phyloP scores from a whole-genome alignment of 352 stramenopile genomes.

The Pythium chondricola region DNA sequence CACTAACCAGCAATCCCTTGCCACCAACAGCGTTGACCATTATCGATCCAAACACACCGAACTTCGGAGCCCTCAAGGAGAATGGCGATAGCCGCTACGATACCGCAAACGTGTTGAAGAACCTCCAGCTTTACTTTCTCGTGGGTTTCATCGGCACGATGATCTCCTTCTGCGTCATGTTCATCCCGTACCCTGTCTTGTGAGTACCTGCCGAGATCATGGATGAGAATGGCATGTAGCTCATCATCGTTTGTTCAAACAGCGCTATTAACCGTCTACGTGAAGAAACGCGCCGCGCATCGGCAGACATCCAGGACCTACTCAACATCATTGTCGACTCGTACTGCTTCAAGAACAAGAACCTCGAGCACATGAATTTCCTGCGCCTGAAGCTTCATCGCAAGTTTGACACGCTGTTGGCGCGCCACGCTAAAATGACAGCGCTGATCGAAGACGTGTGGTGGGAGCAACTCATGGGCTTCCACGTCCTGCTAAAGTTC shows the following conservation, averaged over 20 bases:
- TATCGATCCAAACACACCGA: slow-evolving; percentile 57
- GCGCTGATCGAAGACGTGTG: slow-evolving; percentile 61
- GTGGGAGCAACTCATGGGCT: slow-evolving; percentile 77
- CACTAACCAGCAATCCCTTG: slow-evolving; percentile 2
- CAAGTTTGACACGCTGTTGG: slow-evolving; percentile 54
- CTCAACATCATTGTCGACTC: slow-evolving; percentile 80
- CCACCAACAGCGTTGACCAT: slow-evolving; percentile 51
- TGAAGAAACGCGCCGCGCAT: slow-evolving; percentile 36
- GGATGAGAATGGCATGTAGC: not conserved
- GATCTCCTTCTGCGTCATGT: slow-evolving; percentile 68
- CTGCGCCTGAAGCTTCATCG: slow-evolving; percentile 60
- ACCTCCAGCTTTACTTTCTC: slow-evolving; percentile 72
- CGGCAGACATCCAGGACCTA: slow-evolving; percentile 58
- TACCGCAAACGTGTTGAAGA: slow-evolving; percentile 62
- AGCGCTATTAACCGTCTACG: slow-evolving; percentile 55
- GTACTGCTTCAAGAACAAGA: slow-evolving; percentile 87
- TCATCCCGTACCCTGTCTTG: slow-evolving; percentile 75
- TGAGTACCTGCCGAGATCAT: slow-evolving; percentile 23
- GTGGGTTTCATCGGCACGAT: slow-evolving; percentile 63
- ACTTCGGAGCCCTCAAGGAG: slow-evolving; percentile 39
- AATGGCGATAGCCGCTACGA: slow-evolving; percentile 39
- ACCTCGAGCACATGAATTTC: slow-evolving; percentile 80
- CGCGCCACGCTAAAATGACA: slow-evolving; percentile 52
- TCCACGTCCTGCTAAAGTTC: slow-evolving; percentile 61
- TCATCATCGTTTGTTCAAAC: not conserved